phyloP scores from a whole-genome alignment of 2,329 filamentous ascomycete genomes.

The Tolypocladium pustulatum region DNA sequence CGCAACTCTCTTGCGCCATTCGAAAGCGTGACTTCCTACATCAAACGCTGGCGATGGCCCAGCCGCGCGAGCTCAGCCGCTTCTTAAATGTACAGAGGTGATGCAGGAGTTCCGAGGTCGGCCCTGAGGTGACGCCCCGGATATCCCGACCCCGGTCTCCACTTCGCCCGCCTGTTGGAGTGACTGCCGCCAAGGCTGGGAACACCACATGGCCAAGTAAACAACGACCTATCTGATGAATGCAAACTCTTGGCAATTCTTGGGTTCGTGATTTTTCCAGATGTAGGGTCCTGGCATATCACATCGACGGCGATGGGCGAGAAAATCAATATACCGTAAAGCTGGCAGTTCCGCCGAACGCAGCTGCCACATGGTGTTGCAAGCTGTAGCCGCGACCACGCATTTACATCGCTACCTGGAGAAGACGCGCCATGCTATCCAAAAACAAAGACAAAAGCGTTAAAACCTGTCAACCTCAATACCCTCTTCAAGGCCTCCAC shows the following conservation, averaged over 20 bases:
- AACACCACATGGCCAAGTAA: not conserved
- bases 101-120: not conserved
- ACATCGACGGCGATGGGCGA: not conserved
- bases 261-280: too few species aligned
- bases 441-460: not conserved
- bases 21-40: not conserved
- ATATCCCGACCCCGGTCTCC: not conserved
- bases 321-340: too few species aligned
- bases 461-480: not conserved
- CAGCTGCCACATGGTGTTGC: not conserved
- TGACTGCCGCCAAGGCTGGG: not conserved
- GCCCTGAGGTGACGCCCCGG: not conserved
- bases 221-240: not conserved
- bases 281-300: not conserved
- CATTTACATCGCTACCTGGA: not conserved
- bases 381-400: not conserved
- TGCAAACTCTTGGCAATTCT: not conserved
- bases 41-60: not conserved
- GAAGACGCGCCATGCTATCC: not conserved
- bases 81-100: not conserved
- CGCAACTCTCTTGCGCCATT: not conserved
- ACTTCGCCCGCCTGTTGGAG: not conserved
- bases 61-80: not conserved
- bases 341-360: too few species aligned
- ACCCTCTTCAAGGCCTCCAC: constrained; percentile 30